Percentiles rank a stretch among this genome's conserved stretches.
Conservation (phyloP, 148 eudicot genomes). For the Vaccinium macrocarpon region DNA sequence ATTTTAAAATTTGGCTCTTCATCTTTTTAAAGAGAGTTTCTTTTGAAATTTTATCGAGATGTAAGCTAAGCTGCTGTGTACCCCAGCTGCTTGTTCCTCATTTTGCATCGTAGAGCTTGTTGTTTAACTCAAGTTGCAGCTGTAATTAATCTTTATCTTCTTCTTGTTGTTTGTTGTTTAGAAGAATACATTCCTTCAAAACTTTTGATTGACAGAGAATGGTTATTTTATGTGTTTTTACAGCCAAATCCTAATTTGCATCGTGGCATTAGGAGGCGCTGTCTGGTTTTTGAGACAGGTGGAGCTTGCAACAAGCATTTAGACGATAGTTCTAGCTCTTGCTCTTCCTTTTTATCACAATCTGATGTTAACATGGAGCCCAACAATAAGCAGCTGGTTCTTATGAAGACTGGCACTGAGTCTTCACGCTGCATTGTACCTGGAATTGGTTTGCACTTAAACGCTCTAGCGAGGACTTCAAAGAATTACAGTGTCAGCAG, state of each 20-base stretch:
- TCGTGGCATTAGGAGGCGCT: constrained; percentile 80
- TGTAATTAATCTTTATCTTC: neutral
- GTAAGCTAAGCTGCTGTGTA: neutral
- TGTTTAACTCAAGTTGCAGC: neutral
- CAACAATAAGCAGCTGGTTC: constrained; percentile 31
- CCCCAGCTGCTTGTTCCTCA: neutral
- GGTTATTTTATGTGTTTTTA: constrained; percentile 18
- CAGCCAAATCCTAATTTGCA: constrained; percentile 50
- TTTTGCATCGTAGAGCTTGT: neutral
- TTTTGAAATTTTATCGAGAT: neutral
- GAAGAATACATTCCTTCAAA: constrained; percentile 5
- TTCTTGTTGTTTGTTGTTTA: neutral
- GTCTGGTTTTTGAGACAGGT: constrained; percentile 79
- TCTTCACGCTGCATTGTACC: constrained; percentile 54
- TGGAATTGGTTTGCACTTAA: constrained; percentile 93
- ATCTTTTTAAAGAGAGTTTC: neutral
- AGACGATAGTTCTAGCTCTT: constrained; percentile 35
- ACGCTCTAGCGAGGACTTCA: constrained; percentile 76
- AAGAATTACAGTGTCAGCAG: constrained; percentile 39
- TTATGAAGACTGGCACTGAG: constrained; percentile 36
- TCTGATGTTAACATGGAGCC: constrained; percentile 35
- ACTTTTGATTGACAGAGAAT: neutral
- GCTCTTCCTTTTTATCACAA: constrained; percentile 32
- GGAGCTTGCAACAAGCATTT: constrained; percentile 55
- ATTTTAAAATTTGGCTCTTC: neutral